Conservation (phyloP, 495 filamentous ascomycete genomes). For the Staphylotrichum longicolle region DNA sequence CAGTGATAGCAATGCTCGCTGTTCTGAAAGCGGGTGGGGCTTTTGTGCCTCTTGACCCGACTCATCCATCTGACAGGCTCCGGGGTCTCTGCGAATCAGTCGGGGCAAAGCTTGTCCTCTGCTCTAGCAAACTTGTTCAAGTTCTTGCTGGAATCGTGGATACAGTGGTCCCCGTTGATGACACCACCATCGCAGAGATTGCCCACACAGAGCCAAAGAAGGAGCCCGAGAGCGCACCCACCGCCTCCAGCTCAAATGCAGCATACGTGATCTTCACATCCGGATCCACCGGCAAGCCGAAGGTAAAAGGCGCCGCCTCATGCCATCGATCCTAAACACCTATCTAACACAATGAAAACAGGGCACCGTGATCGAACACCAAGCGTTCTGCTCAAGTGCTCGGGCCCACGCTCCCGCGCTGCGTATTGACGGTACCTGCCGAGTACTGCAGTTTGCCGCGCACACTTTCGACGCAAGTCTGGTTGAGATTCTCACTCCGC, state of each 20-base stretch:
- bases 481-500: slow-evolving; percentile 54
- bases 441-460: slow-evolving; percentile 59
- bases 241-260: slow-evolving; percentile 16
- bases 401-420: slow-evolving; percentile 42
- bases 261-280: slow-evolving; percentile 59
- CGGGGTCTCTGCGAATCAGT: slow-evolving; percentile 32
- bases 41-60: slow-evolving; percentile 58
- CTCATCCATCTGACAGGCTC: slow-evolving; percentile 51
- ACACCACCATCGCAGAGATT: slow-evolving; percentile 8
- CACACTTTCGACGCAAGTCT: slow-evolving; percentile 62
- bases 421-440: slow-evolving; percentile 34
- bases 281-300: slow-evolving; percentile 59
- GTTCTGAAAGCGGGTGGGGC: slow-evolving; percentile 59
- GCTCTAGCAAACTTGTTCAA: slow-evolving; percentile 35
- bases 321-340: neutral
- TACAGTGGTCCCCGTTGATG: slow-evolving; percentile 22
- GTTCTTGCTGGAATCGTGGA: neutral
- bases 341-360: slow-evolving; percentile 51
- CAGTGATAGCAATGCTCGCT: slow-evolving; percentile 53
- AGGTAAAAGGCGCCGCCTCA: slow-evolving; percentile 37
- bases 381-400: slow-evolving; percentile 38
- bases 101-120: slow-evolving; percentile 55
- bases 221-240: neutral
- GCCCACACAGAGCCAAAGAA: neutral
- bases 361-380: slow-evolving; percentile 41